Base-by-base conservation (phyloP, 176 grass and related monocot species). In the Triticum timopheevii region DNA sequence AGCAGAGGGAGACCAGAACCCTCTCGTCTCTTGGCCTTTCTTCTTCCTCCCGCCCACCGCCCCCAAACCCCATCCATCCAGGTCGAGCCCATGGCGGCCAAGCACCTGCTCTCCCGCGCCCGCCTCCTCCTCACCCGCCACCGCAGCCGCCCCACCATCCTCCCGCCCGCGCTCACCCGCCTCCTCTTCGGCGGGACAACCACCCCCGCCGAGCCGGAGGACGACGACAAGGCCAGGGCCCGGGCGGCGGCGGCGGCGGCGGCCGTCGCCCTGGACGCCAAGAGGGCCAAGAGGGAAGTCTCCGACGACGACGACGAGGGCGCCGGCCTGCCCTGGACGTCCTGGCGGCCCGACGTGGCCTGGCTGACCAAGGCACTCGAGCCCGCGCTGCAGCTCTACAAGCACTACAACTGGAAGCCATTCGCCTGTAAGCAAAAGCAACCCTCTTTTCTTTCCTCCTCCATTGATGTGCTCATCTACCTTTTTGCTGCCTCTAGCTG, bases 301-400 rank as follows among this genome's bases (percentile, higher is more conserved):
- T 82, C 73, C 12, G 89, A 82, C 39, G 88, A 86, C 0, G 79
- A 83, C 4, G 84, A 90, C 83, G 91, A 74, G 12, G 19, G 80
- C 5, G 10, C 84, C 13, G 85, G 86, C 5, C 63, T 88, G 54
- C 87, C 82, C 19, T 81, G 90, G 90, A 92, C 86, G 92, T 91
- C 85, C 39, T 93, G 90, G 96, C 94, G 95, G 86, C 83, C 93
- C 31, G 96, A 98, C 84, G 70, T 92, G 27, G 93, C 92, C 67
- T 96, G 96, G 96, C 92, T 96, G 40, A 92, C 92, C 50, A 98
- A 84, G 93, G 93, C 96, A 31, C 90, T 98, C 44, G 92, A 96
- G 54, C 93, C 96, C 16, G 96, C 96, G 2, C 83, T 96, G 68
- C 88, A 96, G 34, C 81, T 98, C 33, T 96, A 90, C 84, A 94